A percentile compares a stretch with the other conserved stretches of the same genome.
phyloP scores from a whole-genome alignment of 306 rosid species.

The Quercus agrifolia region DNA sequence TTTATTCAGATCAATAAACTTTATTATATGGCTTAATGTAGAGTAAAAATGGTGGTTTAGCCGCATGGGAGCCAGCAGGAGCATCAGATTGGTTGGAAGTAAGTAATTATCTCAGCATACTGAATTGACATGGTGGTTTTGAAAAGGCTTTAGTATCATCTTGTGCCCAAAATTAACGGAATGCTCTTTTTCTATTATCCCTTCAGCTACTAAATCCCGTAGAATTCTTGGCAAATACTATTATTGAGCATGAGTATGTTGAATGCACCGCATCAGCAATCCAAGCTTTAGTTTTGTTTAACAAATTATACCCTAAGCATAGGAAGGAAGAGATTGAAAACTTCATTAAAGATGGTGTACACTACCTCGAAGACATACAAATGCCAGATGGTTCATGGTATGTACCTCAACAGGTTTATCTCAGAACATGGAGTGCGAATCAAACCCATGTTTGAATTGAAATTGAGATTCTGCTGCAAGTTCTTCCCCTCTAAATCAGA shows the following conservation, averaged over 20 bases:
- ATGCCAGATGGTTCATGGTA: slow-evolving; percentile 39
- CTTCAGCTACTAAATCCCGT: too few species aligned
- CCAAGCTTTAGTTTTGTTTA: slow-evolving; percentile 40
- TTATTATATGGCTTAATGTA: slow-evolving; percentile 2
- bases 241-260: slow-evolving; percentile 42
- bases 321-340: slow-evolving; percentile 39
- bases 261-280: slow-evolving; percentile 53
- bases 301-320: slow-evolving; percentile 34
- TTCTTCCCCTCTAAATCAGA: too few species aligned
- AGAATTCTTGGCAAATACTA: slow-evolving; percentile 18
- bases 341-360: slow-evolving; percentile 27
- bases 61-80: slow-evolving; percentile 74
- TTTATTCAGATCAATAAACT: background rate
- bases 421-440: too few species aligned
- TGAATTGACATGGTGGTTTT: background rate
- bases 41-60: slow-evolving; percentile 75
- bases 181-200: too few species aligned
- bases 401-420: background rate
- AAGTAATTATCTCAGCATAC: background rate
- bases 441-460: too few species aligned
- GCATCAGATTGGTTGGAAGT: slow-evolving; percentile 70
- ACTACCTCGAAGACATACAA: slow-evolving; percentile 38
- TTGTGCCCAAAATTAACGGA: too few species aligned
- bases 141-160: too few species aligned
- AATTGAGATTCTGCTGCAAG: too few species aligned